Percentiles rank a stretch among this genome's conserved stretches.
These are phyloP conservation scores for Colletotrichum paranaense DNA, from an alignment of 2,329 filamentous ascomycete species.

Conservation along the genomic window DNA sequence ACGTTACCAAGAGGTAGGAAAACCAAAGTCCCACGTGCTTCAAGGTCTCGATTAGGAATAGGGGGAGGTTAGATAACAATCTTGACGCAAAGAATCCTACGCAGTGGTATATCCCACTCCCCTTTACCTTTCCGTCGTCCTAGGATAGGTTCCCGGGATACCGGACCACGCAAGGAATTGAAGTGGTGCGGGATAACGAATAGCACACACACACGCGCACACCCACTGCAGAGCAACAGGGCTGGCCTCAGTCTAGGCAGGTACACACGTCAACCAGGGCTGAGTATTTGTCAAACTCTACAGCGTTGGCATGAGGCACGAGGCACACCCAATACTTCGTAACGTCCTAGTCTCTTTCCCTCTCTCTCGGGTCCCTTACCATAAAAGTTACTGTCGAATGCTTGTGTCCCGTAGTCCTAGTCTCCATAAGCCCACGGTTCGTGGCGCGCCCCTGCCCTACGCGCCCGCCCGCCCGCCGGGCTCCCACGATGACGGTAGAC, in stretches of 20 bases:
- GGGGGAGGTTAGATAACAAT: no score
- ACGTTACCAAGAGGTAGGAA: not conserved
- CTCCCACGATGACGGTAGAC: conserved; percentile 12
- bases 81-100: not conserved
- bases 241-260: not conserved
- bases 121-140: not conserved
- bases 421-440: not conserved
- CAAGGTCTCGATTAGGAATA: not conserved
- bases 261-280: not conserved
- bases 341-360: not conserved
- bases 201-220: no score
- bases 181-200: not conserved
- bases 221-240: no score
- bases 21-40: not conserved
- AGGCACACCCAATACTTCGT: not conserved
- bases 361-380: not conserved
- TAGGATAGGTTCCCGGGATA: not conserved
- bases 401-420: not conserved
- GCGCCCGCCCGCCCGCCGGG: conserved; percentile 12
- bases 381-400: not conserved
- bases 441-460: conserved; percentile 2
- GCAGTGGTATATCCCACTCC: not conserved
- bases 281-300: not conserved
- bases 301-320: not conserved
- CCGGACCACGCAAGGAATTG: not conserved